Evolutionary conservation across 148 eudicot species (phyloP).

Genomic region (Rhododendron henanense): DNA sequence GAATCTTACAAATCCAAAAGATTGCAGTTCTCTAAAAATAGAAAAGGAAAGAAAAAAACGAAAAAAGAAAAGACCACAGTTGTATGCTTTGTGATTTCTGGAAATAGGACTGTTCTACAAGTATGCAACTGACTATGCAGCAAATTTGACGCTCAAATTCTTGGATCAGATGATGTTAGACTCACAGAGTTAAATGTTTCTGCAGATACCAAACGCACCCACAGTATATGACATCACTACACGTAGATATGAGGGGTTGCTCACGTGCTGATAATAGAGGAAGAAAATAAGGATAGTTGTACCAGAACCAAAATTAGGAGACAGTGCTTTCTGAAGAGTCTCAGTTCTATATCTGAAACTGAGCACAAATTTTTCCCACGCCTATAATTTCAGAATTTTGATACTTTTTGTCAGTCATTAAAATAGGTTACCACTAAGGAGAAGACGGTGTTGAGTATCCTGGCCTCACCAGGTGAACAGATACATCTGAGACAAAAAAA

Average conservation of each 20-base stretch:
- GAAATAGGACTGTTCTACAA: neutral
- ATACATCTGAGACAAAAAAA: neutral
- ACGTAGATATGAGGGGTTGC: neutral
- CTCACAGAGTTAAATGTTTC: neutral
- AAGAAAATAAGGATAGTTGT: neutral
- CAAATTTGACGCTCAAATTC: neutral
- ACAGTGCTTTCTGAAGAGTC: neutral
- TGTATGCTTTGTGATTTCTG: neutral
- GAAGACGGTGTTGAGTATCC: constrained; percentile 7
- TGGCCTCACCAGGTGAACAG: constrained; percentile 9
- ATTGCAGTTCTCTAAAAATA: neutral
- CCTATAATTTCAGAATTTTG: constrained; percentile 1
- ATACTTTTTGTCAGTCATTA: neutral
- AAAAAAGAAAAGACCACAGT: neutral
- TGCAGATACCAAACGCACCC: neutral
- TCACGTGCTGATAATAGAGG: neutral
- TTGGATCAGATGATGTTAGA: constrained; percentile 15
- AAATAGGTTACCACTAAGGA: neutral
- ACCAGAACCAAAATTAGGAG: neutral
- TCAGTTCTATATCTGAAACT: neutral
- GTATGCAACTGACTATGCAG: neutral
- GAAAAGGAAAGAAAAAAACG: neutral
- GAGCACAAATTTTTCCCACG: constrained; percentile 5
- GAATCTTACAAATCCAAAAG: neutral
- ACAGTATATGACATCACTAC: neutral